Percentiles rank a stretch among this genome's conserved stretches.
These are phyloP conservation scores for Raddia guianensis DNA, from an alignment of 176 grass and related monocot genomes.

Conservation along the genomic window DNA sequence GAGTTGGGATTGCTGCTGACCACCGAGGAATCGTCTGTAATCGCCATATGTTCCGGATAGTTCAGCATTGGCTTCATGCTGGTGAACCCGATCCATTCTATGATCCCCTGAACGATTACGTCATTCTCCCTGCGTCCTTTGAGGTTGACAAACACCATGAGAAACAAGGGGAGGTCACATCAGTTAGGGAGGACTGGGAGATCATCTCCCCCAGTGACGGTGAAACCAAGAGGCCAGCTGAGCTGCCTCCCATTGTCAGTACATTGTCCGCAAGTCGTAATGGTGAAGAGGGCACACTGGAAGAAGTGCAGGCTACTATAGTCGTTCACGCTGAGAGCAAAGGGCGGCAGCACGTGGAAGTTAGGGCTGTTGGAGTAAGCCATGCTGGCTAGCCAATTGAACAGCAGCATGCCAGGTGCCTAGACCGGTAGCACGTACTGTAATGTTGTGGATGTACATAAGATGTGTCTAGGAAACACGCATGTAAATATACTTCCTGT, in stretches of 20 bases:
- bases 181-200: slow-evolving; percentile 79
- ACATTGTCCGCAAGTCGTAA: slow-evolving; percentile 44
- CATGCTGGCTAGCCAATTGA: slow-evolving; percentile 27
- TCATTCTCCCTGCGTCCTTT: slow-evolving; percentile 73
- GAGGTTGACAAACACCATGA: slow-evolving; percentile 55
- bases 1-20: slow-evolving; percentile 78
- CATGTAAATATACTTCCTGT: slow-evolving; percentile 26
- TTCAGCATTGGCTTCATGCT: slow-evolving; percentile 75
- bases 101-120: slow-evolving; percentile 78
- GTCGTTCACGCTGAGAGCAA: slow-evolving; percentile 51
- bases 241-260: slow-evolving; percentile 61
- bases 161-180: slow-evolving; percentile 44
- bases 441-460: slow-evolving; percentile 25
- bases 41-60: slow-evolving; percentile 65
- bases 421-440: background rate
- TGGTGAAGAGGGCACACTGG: slow-evolving; percentile 35
- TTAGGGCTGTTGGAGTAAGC: slow-evolving; percentile 63
- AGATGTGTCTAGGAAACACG: background rate
- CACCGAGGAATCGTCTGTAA: slow-evolving; percentile 81
- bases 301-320: slow-evolving; percentile 57
- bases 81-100: slow-evolving; percentile 86
- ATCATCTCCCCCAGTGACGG: slow-evolving; percentile 52
- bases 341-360: slow-evolving; percentile 58
- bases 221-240: slow-evolving; percentile 30
- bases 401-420: background rate